A percentile compares a stretch with the other conserved stretches of the same genome.
phyloP scores from a whole-genome alignment of 768 basidiomycete species.

The Phylloporus sp. region DNA sequence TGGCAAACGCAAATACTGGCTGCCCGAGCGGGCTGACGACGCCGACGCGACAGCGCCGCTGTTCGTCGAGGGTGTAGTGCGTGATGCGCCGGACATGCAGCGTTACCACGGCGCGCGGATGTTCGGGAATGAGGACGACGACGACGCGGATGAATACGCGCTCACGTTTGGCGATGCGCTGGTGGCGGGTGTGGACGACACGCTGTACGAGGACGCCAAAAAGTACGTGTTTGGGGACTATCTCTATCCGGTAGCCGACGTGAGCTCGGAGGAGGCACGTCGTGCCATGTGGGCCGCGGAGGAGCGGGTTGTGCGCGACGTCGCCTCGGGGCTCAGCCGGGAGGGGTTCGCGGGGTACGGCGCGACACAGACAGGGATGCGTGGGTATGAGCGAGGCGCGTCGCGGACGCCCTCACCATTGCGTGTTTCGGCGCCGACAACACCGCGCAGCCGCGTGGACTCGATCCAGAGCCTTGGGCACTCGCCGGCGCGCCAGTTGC shows the following conservation, averaged over 20 bases:
- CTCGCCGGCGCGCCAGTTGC: slow-evolving; percentile 10
- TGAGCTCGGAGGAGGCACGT: slow-evolving; percentile 54
- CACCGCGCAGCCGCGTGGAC: slow-evolving; percentile 5
- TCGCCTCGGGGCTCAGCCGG: slow-evolving; percentile 4
- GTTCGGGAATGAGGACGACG: slow-evolving; percentile 29
- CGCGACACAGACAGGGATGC: slow-evolving; percentile 18
- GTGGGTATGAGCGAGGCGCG: slow-evolving; percentile 5
- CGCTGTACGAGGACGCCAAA: slow-evolving; percentile 70
- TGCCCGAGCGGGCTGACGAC: slow-evolving; percentile 56
- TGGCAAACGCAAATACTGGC: slow-evolving; percentile 95
- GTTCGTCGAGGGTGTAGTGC: slow-evolving; percentile 59
- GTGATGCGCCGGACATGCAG: slow-evolving; percentile 55
- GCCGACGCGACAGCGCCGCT: slow-evolving; percentile 76
- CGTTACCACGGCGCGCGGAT: slow-evolving; percentile 23
- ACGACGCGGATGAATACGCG: slow-evolving; percentile 34
- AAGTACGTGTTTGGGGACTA: slow-evolving; percentile 88
- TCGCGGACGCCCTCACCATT: slow-evolving; percentile 10
- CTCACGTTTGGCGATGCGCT: slow-evolving; percentile 25
- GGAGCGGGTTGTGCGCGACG: slow-evolving; percentile 27
- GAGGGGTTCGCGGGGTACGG: slow-evolving; percentile 18
- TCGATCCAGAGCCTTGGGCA: slow-evolving; percentile 5
- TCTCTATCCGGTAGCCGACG: slow-evolving; percentile 85
- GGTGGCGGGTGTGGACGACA: slow-evolving; percentile 63
- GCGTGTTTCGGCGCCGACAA: slow-evolving; percentile 6
- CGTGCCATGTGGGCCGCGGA: slow-evolving; percentile 29